Evolutionary conservation across 2,329 filamentous ascomycete species (phyloP).

Genomic region (Ophiostoma perfectum): DNA sequence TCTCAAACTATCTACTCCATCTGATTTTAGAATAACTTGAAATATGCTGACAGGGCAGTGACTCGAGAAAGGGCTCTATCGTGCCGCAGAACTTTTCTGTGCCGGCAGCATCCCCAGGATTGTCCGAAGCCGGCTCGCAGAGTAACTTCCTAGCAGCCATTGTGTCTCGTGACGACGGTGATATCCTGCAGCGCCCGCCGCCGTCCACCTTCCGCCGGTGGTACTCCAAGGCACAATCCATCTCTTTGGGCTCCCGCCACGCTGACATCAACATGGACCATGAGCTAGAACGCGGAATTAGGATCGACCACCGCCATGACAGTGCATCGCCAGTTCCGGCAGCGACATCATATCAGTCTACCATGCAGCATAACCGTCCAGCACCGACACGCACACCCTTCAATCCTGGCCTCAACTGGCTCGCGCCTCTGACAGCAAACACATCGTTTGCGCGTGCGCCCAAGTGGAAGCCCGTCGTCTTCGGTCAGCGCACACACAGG

Average conservation of each 20-base stretch:
- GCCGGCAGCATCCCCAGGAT: background rate
- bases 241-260: background rate
- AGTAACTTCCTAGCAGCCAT: constrained; percentile 2
- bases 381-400: constrained; percentile 10
- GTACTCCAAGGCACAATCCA: background rate
- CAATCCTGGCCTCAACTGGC: constrained; percentile 24
- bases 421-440: constrained; percentile 2
- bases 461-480: background rate
- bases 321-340: background rate
- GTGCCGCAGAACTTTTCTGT: constrained; percentile 3
- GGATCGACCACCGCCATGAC: background rate
- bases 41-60: background rate
- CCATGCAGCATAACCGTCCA: background rate
- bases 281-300: constrained; percentile 12
- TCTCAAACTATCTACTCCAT: too few species aligned
- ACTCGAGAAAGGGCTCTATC: constrained; percentile 20
- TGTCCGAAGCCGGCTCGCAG: constrained; percentile 4
- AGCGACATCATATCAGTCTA: too few species aligned
- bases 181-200: background rate
- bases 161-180: background rate
- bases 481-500: background rate
- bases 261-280: background rate
- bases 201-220: constrained; percentile 1
- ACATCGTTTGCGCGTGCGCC: too few species aligned
- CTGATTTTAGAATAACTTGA: background rate